Base-by-base conservation (phyloP, 108 stramenopile genomes). In the Conticribra guillardii region DNA sequence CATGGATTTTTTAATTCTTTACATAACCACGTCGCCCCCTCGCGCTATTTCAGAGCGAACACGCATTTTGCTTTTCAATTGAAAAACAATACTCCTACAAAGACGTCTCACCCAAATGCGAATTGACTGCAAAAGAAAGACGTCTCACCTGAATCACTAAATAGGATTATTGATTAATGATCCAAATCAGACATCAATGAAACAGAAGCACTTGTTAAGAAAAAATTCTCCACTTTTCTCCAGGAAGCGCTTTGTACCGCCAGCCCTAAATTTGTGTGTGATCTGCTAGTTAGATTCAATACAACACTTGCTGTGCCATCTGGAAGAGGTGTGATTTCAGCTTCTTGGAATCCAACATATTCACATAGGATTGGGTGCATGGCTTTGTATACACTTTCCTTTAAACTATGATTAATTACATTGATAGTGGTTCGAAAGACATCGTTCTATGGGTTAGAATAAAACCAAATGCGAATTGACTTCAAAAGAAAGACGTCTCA, bases 341-440 rank as follows among this genome's bases (percentile, higher is more conserved):
- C 93, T 60, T 95, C 88, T 66, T 89, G 87, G 60, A 95, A 90
- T 24, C 90, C 90, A 37, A 92, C 89, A 54, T 91, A 92, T 60
- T 92, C 87, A 67, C 86, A 85, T 2, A 92, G 50, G 37, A 90
- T 64, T 48, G 93, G 90, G 64, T 95, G 88, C 73, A 85, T 83
- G 4, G 93, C 90, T 73, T 95, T 95, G 82, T 95, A 95, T 15
- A 95, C 74, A 31, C 87, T 85, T 63, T 95, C 93, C 57, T 95
- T 95, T 16, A 95, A 70, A 55, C 89, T 86, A n/a, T 16, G 21
- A 30, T 29, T 2, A 11, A 27, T 15, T 27, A 52, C 31, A 54
- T 56, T n/a, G 33, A 46, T 14, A 24, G 37, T 7, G 17, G 29
- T 14, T 33, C 11, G 15, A 18, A 29, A 24, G 32, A 55, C 32